Evolutionary conservation across 2,329 filamentous ascomycete species (phyloP), one percentile per base, ranked within the genome.

Genomic region (Fusarium virguliforme): DNA sequence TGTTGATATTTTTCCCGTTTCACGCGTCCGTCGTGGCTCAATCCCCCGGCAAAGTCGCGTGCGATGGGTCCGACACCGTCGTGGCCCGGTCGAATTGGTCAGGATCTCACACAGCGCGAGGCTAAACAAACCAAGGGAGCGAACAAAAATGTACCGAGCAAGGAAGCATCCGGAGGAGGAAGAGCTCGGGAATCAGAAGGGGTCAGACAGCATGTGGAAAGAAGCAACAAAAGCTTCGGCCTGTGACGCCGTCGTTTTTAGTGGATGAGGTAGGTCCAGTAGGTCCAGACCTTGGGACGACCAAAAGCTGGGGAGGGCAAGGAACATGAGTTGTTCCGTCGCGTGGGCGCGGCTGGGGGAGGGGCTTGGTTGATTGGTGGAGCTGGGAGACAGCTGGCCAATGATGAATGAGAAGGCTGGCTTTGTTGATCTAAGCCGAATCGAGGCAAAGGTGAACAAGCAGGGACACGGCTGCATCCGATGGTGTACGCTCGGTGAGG

Each of bases 261-360:
- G 64, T 63, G 54, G 68, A 61, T 65, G 48, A 64, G 61, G 48
- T 56, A 35, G 22, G 50, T 50, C 43, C 26, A 50, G 43, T 6
- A 51, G 46, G 50, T 37, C 46, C 48, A 62, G 63, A 53, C 54
- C 48, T n/a, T 58, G 62, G 58, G 60, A 57, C 65, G 60, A 63
- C 55, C 58, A 50, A 53, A 41, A 50, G 58, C 65, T 54, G 54
- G 46, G 61, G 37, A 56, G 51, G 43, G 22, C 18, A 34, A 18
- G 73, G 73, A 72, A 72, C 55, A 65, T 48, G 65, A 62, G 73
- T 75, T 75, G 75, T 75, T 75, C 73, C 73, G 73, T 54, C 8
- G 50, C 56, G 64, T 34, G 24, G n/a, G 43, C 9, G 54, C 59
- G 68, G 41, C 35, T 32, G 43, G 57, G 4, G 5, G n/a, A 28